Conservation (phyloP, 192 early-diverging fungal genomes). For the Helicostylum pulchrum region DNA sequence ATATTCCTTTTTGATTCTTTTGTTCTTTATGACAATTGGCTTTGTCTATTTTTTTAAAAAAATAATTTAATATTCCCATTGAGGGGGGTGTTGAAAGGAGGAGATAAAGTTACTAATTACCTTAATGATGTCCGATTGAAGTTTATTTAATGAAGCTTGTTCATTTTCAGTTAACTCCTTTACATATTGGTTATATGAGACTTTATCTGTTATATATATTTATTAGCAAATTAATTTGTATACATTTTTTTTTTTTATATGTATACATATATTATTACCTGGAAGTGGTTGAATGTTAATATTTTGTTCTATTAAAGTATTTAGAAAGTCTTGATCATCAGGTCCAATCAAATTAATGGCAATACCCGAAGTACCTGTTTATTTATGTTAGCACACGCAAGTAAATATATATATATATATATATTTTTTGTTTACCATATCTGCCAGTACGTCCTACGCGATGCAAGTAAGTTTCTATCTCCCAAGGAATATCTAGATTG, state of each 20-base stretch:
- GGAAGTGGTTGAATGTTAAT: conserved; percentile 22
- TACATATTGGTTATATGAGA: conserved; percentile 17
- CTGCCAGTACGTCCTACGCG: conserved; percentile 96
- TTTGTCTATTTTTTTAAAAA: not conserved
- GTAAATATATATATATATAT: no score
- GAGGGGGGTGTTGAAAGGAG: no score
- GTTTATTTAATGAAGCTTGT: not conserved
- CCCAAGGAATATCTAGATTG: conserved; percentile 91
- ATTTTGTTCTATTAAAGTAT: conserved; percentile 7
- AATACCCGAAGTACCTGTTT: conserved; percentile 34
- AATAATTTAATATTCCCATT: not conserved
- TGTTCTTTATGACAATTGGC: conserved; percentile 1
- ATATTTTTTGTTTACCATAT: conserved; percentile 66
- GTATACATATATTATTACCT: conserved; percentile 13
- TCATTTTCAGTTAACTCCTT: conserved; percentile 27
- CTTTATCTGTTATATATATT: conserved; percentile 12
- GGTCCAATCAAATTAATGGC: conserved; percentile 31
- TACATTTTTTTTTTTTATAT: not conserved
- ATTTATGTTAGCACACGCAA: no score
- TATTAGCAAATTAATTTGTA: not conserved
- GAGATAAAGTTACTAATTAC: not conserved
- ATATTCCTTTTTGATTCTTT: not conserved
- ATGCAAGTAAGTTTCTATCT: conserved; percentile 92
- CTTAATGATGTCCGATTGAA: conserved; percentile 4
- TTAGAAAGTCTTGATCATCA: conserved; percentile 19